Evolutionary conservation across 78 protist genomes (phyloP).

Genomic region (Dictyostelium intermedium): DNA sequence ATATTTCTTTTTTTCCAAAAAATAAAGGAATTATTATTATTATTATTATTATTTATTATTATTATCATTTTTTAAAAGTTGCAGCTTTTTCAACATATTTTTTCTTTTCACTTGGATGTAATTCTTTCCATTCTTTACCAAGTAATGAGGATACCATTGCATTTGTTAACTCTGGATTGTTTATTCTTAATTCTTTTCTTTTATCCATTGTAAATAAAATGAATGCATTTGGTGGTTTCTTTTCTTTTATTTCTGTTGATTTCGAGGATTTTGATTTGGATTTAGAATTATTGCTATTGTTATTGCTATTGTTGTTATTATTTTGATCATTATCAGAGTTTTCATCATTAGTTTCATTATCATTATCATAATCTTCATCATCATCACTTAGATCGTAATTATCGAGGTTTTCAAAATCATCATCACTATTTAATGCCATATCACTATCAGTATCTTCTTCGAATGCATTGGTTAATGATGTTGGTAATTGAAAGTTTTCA

Average conservation of each 20-base stretch:
- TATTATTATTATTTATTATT: background rate
- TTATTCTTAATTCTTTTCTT: conserved; percentile 30
- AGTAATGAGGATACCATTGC: conserved; percentile 9
- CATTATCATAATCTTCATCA: background rate
- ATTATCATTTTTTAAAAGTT: conserved; percentile 10
- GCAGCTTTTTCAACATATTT: conserved; percentile 12
- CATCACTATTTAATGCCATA: background rate
- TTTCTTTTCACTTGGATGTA: conserved; percentile 57
- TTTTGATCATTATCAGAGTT: background rate
- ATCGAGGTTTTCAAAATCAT: background rate
- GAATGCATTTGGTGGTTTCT: conserved; percentile 78
- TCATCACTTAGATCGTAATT: background rate
- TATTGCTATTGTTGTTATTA: background rate
- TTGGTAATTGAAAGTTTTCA: conserved; percentile 2
- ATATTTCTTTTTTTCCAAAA: background rate
- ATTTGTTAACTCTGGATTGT: conserved; percentile 32
- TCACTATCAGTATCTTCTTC: background rate
- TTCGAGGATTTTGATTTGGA: background rate
- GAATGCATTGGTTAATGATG: background rate
- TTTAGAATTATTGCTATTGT: background rate
- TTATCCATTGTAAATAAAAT: conserved; percentile 26
- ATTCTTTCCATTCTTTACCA: conserved; percentile 65
- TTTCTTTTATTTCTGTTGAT: background rate
- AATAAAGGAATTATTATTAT: background rate
- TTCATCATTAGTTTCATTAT: background rate